These are phyloP conservation scores for Solanum peruvianum DNA, from an alignment of 257 asterid species.

Conservation along the genomic window DNA sequence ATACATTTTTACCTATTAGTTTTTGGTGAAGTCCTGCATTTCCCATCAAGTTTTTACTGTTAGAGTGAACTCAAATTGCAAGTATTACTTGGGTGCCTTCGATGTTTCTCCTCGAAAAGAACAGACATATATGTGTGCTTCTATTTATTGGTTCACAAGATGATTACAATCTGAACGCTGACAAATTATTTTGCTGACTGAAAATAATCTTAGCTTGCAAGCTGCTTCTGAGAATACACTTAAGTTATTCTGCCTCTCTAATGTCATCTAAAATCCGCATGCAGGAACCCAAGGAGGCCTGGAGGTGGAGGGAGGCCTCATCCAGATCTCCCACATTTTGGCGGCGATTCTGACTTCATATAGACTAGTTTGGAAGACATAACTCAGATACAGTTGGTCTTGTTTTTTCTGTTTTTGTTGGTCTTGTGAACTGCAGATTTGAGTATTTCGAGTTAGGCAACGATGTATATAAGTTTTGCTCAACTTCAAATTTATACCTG, in stretches of 20 bases:
- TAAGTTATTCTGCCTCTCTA: not conserved
- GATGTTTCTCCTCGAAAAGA: not conserved
- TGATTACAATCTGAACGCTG: not conserved
- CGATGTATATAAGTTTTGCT: not conserved
- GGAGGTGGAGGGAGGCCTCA: constrained; percentile 27
- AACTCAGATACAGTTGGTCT: not conserved
- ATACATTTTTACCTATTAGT: not conserved
- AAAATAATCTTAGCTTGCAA: not conserved
- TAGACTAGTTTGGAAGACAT: not conserved
- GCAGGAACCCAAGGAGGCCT: constrained; percentile 36
- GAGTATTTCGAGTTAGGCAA: not conserved
- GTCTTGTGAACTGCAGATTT: not conserved
- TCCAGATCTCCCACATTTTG: constrained; percentile 38
- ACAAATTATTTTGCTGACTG: not conserved
- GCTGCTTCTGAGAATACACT: not conserved
- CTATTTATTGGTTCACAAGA: not conserved
- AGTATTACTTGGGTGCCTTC: not conserved
- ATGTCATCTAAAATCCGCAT: not conserved
- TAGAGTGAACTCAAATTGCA: not conserved
- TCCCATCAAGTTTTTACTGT: not conserved
- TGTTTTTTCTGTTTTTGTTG: not conserved
- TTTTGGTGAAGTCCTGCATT: not conserved
- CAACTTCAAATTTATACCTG: not conserved
- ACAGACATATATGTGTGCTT: not conserved
- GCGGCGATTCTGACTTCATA: constrained; percentile 19